These are phyloP conservation scores for Emergomyces orientalis DNA, from an alignment of 2,329 filamentous ascomycete species.

Conservation along the genomic window DNA sequence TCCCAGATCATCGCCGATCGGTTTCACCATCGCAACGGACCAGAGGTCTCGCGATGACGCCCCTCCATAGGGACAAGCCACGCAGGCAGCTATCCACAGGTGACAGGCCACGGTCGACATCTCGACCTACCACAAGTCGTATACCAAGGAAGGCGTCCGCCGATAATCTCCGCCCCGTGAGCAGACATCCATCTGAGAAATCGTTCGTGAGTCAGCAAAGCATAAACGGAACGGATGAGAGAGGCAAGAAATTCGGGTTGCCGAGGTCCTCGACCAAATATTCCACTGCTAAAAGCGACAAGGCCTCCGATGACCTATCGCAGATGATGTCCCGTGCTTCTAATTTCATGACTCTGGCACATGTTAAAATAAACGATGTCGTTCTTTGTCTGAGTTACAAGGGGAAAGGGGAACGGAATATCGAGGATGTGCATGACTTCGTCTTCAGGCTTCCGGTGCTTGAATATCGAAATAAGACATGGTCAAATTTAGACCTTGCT, in stretches of 20 bases:
- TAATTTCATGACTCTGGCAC: constrained; percentile 94
- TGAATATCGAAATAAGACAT: constrained; percentile 97
- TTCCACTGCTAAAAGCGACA: constrained; percentile 41
- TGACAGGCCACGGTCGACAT: constrained; percentile 13
- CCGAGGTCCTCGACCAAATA: constrained; percentile 37
- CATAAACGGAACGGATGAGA: constrained; percentile 28
- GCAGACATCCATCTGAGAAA: constrained; percentile 30
- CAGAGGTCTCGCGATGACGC: constrained; percentile 29
- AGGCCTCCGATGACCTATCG: constrained; percentile 76
- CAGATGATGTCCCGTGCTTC: constrained; percentile 95
- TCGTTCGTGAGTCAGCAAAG: constrained; percentile 26
- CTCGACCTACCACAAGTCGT: constrained; percentile 23
- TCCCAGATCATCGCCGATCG: constrained; percentile 35
- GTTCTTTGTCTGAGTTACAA: constrained; percentile 95
- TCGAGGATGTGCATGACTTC: constrained; percentile 95
- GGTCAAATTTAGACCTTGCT: constrained; percentile 93
- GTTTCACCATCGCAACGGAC: constrained; percentile 25
- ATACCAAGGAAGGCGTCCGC: constrained; percentile 34
- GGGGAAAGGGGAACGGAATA: constrained; percentile 86
- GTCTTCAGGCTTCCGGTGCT: constrained; percentile 91
- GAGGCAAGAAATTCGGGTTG: constrained; percentile 41
- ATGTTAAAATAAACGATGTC: constrained; percentile 90
- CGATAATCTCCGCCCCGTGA: constrained; percentile 33
- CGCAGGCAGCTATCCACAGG: constrained; percentile 22
- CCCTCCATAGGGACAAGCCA: constrained; percentile 24